Evolutionary conservation across 2,329 filamentous ascomycete genomes (phyloP).

Genomic region (Niveomyces coronatus): DNA sequence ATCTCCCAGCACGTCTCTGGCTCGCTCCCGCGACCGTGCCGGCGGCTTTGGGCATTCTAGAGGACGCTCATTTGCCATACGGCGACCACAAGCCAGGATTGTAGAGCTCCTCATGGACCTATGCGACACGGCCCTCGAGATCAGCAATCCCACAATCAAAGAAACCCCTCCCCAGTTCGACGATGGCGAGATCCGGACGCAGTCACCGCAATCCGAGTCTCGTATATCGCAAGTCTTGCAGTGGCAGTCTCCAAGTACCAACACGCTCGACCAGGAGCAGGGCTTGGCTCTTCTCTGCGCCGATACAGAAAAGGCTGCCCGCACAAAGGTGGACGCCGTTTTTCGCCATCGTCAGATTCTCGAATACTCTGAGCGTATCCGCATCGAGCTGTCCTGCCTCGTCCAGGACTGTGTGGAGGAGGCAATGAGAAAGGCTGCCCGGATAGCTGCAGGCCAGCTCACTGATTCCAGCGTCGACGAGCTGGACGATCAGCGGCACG

Average conservation of each 20-base stretch:
- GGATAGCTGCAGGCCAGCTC: constrained; percentile 74
- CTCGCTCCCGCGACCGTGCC: constrained; percentile 62
- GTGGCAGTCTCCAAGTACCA: constrained; percentile 90
- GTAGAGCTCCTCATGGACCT: constrained; percentile 91
- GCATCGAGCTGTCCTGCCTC: constrained; percentile 82
- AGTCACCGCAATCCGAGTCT: constrained; percentile 92
- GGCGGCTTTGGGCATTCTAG: constrained; percentile 70
- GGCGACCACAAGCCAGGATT: constrained; percentile 81
- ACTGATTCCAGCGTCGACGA: constrained; percentile 62
- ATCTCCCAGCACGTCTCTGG: constrained; percentile 61
- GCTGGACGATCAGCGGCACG: constrained; percentile 23
- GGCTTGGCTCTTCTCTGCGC: constrained; percentile 78
- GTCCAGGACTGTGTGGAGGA: constrained; percentile 95
- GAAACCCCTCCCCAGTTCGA: constrained; percentile 55
- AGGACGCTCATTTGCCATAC: constrained; percentile 80
- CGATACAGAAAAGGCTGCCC: constrained; percentile 77
- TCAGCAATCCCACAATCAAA: constrained; percentile 88
- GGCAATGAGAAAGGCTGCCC: constrained; percentile 79
- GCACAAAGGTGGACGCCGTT: constrained; percentile 85
- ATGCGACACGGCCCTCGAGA: constrained; percentile 90
- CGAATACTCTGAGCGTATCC: constrained; percentile 91
- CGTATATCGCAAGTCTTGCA: constrained; percentile 89
- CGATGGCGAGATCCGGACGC: constrained; percentile 68
- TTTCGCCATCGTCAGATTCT: constrained; percentile 85
- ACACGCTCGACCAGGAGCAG: constrained; percentile 86